Conservation (phyloP, 108 stramenopile species). For the Cyclotella kingstonii region DNA sequence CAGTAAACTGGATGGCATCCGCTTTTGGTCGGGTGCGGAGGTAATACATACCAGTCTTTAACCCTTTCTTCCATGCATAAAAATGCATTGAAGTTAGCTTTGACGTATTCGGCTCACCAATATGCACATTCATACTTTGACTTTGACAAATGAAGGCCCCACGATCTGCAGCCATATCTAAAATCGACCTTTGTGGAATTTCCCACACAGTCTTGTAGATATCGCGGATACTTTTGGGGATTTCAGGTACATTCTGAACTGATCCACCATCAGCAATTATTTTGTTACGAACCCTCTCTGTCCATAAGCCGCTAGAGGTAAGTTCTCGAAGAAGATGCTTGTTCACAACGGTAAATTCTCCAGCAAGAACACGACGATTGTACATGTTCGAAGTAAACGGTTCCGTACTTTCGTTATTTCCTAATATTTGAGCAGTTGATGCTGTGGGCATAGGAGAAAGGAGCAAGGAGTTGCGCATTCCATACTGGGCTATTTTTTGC, state of each 20-base stretch:
- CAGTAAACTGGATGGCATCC: constrained; percentile 98
- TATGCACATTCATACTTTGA: constrained; percentile 98
- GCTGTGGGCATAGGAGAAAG: constrained; percentile 99
- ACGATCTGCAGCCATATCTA: constrained; percentile 99
- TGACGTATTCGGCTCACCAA: constrained; percentile 92
- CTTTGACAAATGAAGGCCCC: constrained; percentile 99
- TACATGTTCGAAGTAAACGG: constrained; percentile 99
- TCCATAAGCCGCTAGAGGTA: constrained; percentile 95
- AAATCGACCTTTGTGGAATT: constrained; percentile 90
- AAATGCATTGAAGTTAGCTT: constrained; percentile 98
- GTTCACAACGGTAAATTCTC: constrained; percentile 99
- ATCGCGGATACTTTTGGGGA: constrained; percentile 90
- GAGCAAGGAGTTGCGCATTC: constrained; percentile 97
- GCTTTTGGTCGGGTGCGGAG: constrained; percentile 98
- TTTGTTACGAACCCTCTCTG: constrained; percentile 90
- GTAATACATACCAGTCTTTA: constrained; percentile 99
- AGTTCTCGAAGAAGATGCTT: constrained; percentile 97
- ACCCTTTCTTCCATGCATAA: constrained; percentile 97
- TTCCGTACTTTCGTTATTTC: constrained; percentile 98
- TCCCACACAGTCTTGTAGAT: constrained; percentile 99
- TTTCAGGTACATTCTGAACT: constrained; percentile 89
- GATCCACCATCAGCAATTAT: constrained; percentile 98
- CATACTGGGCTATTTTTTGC: constrained; percentile 80
- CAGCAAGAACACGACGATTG: constrained; percentile 98
- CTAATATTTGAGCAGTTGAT: constrained; percentile 99